Evolutionary conservation across 495 filamentous ascomycete species (phyloP).

Genomic region (Glutinoglossum americanum): DNA sequence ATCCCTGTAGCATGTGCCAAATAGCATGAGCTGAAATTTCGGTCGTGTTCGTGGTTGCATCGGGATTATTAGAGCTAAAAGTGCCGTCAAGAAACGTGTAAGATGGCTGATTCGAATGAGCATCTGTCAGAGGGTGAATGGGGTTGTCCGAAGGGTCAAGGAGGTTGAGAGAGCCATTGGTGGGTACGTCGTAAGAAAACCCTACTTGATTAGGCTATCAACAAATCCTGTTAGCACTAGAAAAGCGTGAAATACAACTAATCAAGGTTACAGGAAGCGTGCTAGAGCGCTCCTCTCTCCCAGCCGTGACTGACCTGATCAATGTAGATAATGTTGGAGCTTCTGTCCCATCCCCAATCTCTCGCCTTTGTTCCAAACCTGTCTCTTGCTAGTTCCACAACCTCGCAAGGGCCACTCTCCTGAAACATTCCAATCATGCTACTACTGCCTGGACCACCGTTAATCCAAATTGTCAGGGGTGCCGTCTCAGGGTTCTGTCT

Average conservation of each 20-base stretch:
- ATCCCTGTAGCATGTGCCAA: constrained; percentile 52
- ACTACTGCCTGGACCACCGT: constrained; percentile 35
- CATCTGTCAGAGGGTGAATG: constrained; percentile 7
- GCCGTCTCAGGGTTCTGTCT: constrained; percentile 33
- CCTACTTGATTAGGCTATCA: constrained; percentile 17
- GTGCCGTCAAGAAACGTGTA: constrained; percentile 38
- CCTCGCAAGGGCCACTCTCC: constrained; percentile 22
- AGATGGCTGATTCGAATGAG: constrained; percentile 14
- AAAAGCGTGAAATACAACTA: not conserved
- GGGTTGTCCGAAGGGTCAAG: constrained; percentile 8
- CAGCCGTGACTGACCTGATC: constrained; percentile 12
- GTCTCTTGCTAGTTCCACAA: constrained; percentile 16
- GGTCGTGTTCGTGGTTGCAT: constrained; percentile 41
- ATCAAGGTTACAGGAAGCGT: too few species aligned
- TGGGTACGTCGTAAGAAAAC: constrained; percentile 21
- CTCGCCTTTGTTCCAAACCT: constrained; percentile 16
- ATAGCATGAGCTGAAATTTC: constrained; percentile 37
- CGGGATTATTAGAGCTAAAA: constrained; percentile 30
- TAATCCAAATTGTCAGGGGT: constrained; percentile 46
- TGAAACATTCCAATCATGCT: constrained; percentile 21
- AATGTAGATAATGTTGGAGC: constrained; percentile 20
- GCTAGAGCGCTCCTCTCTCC: not conserved
- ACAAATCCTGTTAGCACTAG: not conserved
- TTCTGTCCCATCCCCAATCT: constrained; percentile 20
- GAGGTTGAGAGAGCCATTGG: constrained; percentile 19